Percentiles rank a stretch among this genome's conserved stretches.
Evolutionary conservation across 345 rosid species (phyloP).

Genomic region (Limnanthes douglasii): DNA sequence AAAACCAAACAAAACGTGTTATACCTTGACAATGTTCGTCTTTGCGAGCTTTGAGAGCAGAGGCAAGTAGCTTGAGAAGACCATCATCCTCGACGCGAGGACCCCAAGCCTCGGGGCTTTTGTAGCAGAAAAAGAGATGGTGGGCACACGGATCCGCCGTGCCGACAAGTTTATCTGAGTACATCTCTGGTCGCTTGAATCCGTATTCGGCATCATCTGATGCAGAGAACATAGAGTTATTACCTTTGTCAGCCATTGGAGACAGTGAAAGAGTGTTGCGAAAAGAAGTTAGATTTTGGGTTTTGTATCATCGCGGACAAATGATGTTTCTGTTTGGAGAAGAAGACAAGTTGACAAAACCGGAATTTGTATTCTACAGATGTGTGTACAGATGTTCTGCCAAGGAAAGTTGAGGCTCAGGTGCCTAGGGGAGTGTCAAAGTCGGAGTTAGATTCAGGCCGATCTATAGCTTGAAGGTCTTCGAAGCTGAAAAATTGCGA

Average conservation of each 20-base stretch:
- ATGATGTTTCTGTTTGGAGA: too few relatives aligned
- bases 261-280: too few relatives aligned
- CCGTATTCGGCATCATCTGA: conserved; percentile 48
- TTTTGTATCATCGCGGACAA: too few relatives aligned
- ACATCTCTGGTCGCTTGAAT: conserved; percentile 71
- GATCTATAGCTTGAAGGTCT: too few relatives aligned
- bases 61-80: conserved; percentile 49
- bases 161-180: conserved; percentile 35
- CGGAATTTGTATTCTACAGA: too few relatives aligned
- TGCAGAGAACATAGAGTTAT: conserved; percentile 12
- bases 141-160: conserved; percentile 64
- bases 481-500: too few relatives aligned
- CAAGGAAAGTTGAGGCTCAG: too few relatives aligned
- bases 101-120: conserved; percentile 49
- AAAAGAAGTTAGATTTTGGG: too few relatives aligned
- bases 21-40: conserved; percentile 45
- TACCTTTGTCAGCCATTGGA: conserved; percentile 34
- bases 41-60: conserved; percentile 57
- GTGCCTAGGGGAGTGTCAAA: too few relatives aligned
- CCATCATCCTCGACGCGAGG: conserved; percentile 57
- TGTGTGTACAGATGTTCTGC: too few relatives aligned
- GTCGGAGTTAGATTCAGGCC: too few relatives aligned
- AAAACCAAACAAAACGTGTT: not conserved
- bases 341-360: too few relatives aligned
- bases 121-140: conserved; percentile 66